A percentile compares a stretch with the other conserved stretches of the same genome.
phyloP scores from a whole-genome alignment of 2,329 filamentous ascomycete species.

The Biscogniauxia marginata region DNA sequence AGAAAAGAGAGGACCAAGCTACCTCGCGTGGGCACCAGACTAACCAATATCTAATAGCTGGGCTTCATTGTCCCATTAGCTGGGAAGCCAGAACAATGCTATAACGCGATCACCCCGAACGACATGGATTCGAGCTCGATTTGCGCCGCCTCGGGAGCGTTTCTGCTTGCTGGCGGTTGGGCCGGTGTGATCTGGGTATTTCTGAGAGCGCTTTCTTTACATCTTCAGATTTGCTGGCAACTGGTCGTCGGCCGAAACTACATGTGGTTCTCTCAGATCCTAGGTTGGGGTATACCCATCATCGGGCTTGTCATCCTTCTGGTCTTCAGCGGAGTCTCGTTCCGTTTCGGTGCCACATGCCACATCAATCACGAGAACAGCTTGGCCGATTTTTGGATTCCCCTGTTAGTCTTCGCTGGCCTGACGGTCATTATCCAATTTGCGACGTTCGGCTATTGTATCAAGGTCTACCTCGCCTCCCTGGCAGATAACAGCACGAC shows the following conservation, averaged over 20 bases:
- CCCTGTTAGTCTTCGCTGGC: constrained; percentile 65
- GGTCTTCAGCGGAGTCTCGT: constrained; percentile 86
- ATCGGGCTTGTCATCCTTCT: constrained; percentile 74
- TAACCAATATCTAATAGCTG: constrained; percentile 50
- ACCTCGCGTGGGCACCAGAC: neutral
- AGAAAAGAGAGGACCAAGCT: neutral
- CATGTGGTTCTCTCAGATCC: constrained; percentile 78
- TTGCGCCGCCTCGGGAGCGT: constrained; percentile 84
- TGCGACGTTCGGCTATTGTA: constrained; percentile 77
- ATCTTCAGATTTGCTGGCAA: constrained; percentile 98
- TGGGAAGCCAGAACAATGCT: constrained; percentile 76
- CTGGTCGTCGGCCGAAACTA: constrained; percentile 83
- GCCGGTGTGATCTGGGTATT: constrained; percentile 87
- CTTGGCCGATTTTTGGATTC: constrained; percentile 85
- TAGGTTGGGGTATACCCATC: constrained; percentile 82
- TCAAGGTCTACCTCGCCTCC: constrained; percentile 89
- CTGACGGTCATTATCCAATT: constrained; percentile 67
- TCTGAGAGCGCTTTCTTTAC: constrained; percentile 83
- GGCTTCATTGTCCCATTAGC: constrained; percentile 84
- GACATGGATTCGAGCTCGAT: constrained; percentile 80
- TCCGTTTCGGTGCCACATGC: constrained; percentile 86
- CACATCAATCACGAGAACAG: constrained; percentile 91
- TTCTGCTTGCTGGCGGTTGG: constrained; percentile 84
- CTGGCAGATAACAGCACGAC: constrained; percentile 70
- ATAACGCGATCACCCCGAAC: constrained; percentile 86